A percentile compares a stretch with the other conserved stretches of the same genome.
These are phyloP conservation scores for Cystobasidiaceae sp. DNA, from an alignment of 1,284 basidiomycete species.

Conservation along the genomic window DNA sequence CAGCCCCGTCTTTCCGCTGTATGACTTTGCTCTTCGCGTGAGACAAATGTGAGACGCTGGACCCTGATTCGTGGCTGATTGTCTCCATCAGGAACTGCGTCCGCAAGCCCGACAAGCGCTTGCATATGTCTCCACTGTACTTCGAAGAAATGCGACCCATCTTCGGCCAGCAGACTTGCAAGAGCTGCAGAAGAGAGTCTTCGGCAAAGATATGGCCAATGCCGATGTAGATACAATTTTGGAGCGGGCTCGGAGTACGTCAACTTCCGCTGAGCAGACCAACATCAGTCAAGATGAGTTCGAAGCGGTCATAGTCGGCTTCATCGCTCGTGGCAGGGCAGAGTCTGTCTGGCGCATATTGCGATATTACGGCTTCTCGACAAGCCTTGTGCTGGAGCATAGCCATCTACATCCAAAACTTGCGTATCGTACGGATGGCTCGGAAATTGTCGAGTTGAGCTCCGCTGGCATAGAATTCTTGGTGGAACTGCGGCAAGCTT, in stretches of 20 bases:
- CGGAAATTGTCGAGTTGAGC: slow-evolving; percentile 3
- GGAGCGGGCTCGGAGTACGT: too few relatives aligned
- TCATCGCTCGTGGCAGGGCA: background rate
- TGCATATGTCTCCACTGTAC: background rate
- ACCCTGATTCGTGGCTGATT: background rate
- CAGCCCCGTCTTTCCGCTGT: slow-evolving; percentile 2
- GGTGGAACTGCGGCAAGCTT: background rate
- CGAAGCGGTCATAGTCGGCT: background rate
- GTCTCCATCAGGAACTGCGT: background rate
- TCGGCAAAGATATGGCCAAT: background rate
- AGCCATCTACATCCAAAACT: background rate
- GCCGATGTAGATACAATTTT: background rate
- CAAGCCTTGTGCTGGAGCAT: background rate
- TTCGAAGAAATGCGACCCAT: background rate
- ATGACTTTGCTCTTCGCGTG: background rate
- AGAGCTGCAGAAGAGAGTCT: background rate
- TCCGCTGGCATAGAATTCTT: background rate
- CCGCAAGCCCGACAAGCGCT: background rate
- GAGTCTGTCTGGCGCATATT: slow-evolving; percentile 23
- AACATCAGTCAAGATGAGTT: too few relatives aligned
- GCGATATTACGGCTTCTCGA: slow-evolving; percentile 10
- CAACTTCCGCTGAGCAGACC: too few relatives aligned
- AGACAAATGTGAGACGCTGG: background rate
- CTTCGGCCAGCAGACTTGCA: background rate
- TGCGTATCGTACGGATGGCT: background rate